Evolutionary conservation across 2,329 filamentous ascomycete species (phyloP), one percentile per base, ranked within the genome.

Genomic region (Hymenoscyphus linearis): DNA sequence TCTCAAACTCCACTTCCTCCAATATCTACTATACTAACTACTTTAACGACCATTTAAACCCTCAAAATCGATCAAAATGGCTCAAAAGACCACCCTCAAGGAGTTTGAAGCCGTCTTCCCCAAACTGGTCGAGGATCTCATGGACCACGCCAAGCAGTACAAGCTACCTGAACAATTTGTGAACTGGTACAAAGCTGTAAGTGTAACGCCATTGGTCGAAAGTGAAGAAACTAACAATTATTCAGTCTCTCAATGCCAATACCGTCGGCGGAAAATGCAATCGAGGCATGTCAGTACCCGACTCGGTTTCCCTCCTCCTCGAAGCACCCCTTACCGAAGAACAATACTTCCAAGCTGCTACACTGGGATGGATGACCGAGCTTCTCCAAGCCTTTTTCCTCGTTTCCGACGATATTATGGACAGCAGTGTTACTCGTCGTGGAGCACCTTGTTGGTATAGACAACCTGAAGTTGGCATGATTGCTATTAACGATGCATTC

Each of bases 341-440:
- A 62, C 89, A 98, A 78, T 96, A 93, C 82, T 95, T 96, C 80
- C 82, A 90, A 69, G 82, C 93, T 55, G 90, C 92, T 52, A 89
- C 91, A 18, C 85, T 99, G 18, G 95, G 95, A 73, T 99, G 95
- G 95, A 86, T 96, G 84, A 96, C 96, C 66, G 95, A 99, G 83
- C 86, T 99, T 56, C 89, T 99, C 36, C 95, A 99, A 80, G 93
- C 95, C 67, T 98, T 97, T 83, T 98, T 99, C 85, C 86, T 99
- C 62, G 95, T 99, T 67, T 92, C 91, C 52, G 95, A 99, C 79
- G 95, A 99, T 77, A 97, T 99, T 72, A 99, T 99, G 95, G 95
- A 99, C 79, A 79, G 84, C 71, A 96, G 90, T 76, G 95, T 96
- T 77, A 99, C 95, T 60, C 92, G 95, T 64, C 91, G 95, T 68